Evolutionary conservation across 2,329 filamentous ascomycete species (phyloP).

Genomic region (Penicillium sp.): DNA sequence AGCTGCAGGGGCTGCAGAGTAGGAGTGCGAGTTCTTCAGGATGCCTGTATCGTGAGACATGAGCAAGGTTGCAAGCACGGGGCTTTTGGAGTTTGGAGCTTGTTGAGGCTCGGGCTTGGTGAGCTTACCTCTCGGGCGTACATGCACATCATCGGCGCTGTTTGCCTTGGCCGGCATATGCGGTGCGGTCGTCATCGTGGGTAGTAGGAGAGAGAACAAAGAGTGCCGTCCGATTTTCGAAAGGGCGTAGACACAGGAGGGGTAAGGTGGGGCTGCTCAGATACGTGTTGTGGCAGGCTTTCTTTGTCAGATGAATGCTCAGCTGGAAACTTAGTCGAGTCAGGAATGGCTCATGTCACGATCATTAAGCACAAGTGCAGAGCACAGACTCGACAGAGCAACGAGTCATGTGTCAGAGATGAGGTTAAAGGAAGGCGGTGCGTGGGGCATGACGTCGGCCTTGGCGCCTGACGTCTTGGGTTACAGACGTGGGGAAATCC

Average conservation of each 20-base stretch:
- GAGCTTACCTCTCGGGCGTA: conserved; percentile 43
- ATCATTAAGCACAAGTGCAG: neutral
- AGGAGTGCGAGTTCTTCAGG: conserved; percentile 78
- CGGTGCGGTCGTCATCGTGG: conserved; percentile 23
- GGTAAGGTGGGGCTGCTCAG: conserved; percentile 1
- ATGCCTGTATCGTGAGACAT: conserved; percentile 62
- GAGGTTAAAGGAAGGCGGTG: conserved; percentile 15
- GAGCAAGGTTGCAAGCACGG: neutral
- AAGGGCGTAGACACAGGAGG: conserved; percentile 13
- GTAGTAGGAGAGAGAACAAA: conserved; percentile 2
- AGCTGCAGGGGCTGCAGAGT: conserved; percentile 55
- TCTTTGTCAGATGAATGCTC: conserved; percentile 12
- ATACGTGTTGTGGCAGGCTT: conserved; percentile 1
- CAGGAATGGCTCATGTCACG: neutral
- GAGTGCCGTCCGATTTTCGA: conserved; percentile 19
- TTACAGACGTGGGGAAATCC: neutral
- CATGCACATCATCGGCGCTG: conserved; percentile 33
- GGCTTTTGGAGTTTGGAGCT: neutral
- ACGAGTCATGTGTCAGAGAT: conserved; percentile 9
- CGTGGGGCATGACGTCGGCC: conserved; percentile 29
- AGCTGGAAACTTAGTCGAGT: conserved; percentile 5
- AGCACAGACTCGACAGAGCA: neutral
- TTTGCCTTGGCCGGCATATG: conserved; percentile 32
- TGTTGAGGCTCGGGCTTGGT: neutral
- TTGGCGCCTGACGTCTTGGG: conserved; percentile 18